Conservation (phyloP, 768 basidiomycete species). For the Leucogyrophana mollusca region DNA sequence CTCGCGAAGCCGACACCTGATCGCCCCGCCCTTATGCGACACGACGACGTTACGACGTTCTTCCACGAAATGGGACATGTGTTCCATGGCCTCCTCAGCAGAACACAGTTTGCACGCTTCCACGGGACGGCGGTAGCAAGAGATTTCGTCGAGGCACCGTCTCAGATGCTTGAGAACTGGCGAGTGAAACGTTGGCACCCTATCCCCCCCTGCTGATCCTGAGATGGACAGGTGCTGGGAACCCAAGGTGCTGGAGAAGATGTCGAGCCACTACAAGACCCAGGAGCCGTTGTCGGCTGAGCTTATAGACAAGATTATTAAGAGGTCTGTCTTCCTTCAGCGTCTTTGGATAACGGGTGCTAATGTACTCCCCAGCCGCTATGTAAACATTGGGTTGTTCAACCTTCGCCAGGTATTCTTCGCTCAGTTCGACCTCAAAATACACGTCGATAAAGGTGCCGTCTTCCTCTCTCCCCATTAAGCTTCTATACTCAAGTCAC, state of each 20-base stretch:
- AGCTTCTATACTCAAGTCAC: neutral
- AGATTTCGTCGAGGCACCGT: conserved; percentile 88
- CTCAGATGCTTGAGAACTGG: conserved; percentile 94
- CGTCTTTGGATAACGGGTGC: neutral
- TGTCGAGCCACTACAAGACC: conserved; percentile 71
- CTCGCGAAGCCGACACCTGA: conserved; percentile 82
- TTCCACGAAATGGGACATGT: conserved; percentile 90
- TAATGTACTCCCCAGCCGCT: conserved; percentile 21
- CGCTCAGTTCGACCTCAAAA: conserved; percentile 73
- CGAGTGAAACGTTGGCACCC: conserved; percentile 20
- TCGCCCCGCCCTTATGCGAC: conserved; percentile 82
- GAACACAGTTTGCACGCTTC: conserved; percentile 72
- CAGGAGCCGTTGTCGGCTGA: conserved; percentile 68
- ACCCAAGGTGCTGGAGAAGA: conserved; percentile 66
- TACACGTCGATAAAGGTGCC: conserved; percentile 67
- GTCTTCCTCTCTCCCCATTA: neutral
- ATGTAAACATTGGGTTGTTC: conserved; percentile 80
- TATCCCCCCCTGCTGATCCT: neutral
- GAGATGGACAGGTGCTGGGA: conserved; percentile 67
- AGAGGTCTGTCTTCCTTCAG: conserved; percentile 46
- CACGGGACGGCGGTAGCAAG: conserved; percentile 80
- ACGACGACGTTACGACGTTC: conserved; percentile 86
- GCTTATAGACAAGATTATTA: conserved; percentile 76
- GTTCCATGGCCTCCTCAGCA: conserved; percentile 68
- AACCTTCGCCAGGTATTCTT: conserved; percentile 86